Evolutionary conservation across 176 grass and related monocot species (phyloP).

Genomic region (Pharus latifolius): DNA sequence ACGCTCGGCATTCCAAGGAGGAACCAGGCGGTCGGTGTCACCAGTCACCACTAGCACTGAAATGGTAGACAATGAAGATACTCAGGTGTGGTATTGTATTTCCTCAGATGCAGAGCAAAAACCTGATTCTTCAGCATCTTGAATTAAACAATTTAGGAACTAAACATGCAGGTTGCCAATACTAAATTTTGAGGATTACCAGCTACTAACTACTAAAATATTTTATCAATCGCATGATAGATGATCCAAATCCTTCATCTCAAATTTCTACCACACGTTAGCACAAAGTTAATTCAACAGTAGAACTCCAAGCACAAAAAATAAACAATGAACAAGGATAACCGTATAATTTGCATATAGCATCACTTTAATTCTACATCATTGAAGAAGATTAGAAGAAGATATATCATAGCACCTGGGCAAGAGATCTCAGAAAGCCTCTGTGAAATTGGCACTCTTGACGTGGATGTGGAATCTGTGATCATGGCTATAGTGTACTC

Average conservation of each 20-base stretch:
- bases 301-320: neutral
- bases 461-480: conserved; percentile 41
- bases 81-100: too few relatives aligned
- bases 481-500: conserved; percentile 75
- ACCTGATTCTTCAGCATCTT: too few relatives aligned
- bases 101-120: too few relatives aligned
- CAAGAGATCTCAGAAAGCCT: conserved; percentile 82
- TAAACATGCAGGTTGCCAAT: neutral
- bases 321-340: neutral
- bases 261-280: neutral
- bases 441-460: conserved; percentile 48
- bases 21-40: conserved; percentile 70
- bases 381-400: neutral
- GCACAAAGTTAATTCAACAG: neutral
- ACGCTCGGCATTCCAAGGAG: conserved; percentile 67
- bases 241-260: neutral
- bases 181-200: too few relatives aligned
- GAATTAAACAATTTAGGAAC: too few relatives aligned
- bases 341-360: neutral
- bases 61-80: neutral
- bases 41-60: conserved; percentile 82
- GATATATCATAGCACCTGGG: conserved; percentile 44
- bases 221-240: neutral
- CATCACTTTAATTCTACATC: neutral
- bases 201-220: too few relatives aligned